A percentile compares a stretch with the other conserved stretches of the same genome.
These are phyloP conservation scores for Sphaerostilbella broomeana DNA, from an alignment of 2,329 filamentous ascomycete species.

Conservation along the genomic window DNA sequence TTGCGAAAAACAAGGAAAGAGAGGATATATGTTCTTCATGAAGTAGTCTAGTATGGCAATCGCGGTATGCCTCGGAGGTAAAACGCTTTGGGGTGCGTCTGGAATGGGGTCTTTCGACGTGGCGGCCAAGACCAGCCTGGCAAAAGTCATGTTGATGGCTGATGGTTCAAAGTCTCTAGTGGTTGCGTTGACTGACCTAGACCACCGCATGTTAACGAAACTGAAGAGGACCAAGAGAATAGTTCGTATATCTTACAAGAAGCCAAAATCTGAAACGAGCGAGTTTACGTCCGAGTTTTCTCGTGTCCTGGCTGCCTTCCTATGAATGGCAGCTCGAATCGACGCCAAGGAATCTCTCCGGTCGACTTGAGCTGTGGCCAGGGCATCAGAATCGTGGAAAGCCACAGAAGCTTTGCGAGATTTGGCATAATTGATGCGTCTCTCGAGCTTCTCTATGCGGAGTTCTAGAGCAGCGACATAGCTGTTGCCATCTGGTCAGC, in stretches of 20 bases:
- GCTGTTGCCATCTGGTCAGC: slow-evolving; percentile 31
- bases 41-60: slow-evolving; percentile 73
- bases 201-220: no score
- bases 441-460: slow-evolving; percentile 80
- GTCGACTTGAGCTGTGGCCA: slow-evolving; percentile 36
- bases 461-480: slow-evolving; percentile 95
- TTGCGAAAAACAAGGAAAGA: slow-evolving; percentile 80
- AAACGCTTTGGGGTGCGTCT: slow-evolving; percentile 47
- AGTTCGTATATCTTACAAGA: slow-evolving; percentile 52
- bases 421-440: slow-evolving; percentile 62
- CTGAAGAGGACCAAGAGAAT: slow-evolving; percentile 9
- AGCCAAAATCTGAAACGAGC: slow-evolving; percentile 88
- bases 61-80: slow-evolving; percentile 67
- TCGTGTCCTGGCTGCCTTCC: slow-evolving; percentile 55
- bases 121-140: slow-evolving; percentile 78
- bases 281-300: slow-evolving; percentile 88
- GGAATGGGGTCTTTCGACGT: slow-evolving; percentile 68
- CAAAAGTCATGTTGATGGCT: slow-evolving; percentile 85
- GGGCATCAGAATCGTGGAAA: slow-evolving; percentile 52
- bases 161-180: slow-evolving; percentile 90
- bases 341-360: slow-evolving; percentile 58
- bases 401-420: slow-evolving; percentile 65
- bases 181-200: slow-evolving; percentile 91
- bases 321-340: slow-evolving; percentile 57
- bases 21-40: slow-evolving; percentile 69